Base-by-base conservation (phyloP, 164 flowering plant genomes). In the Houttuynia cordata region DNA sequence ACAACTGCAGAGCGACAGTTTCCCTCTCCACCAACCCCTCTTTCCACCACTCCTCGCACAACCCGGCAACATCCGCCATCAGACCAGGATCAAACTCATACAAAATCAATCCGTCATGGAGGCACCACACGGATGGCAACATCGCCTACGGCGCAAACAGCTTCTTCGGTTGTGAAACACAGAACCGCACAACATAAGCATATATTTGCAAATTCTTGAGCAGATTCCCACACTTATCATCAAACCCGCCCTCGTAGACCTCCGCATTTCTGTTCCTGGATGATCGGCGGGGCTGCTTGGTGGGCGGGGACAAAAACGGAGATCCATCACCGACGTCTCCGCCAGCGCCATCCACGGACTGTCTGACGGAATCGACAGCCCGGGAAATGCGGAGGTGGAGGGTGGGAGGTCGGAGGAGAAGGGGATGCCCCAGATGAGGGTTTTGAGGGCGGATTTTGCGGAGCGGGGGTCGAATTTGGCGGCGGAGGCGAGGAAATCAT, bases 21-120 rank as follows among this genome's bases (percentile, higher is more conserved):
- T 94, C 99, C 58, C 79, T 76, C 45, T 81, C 96, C 7, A 62
- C 68, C 20, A 85, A 72, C 54, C 65, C 77, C 67, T 64, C 74
- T 75, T 84, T 91, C 99, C 99, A 94, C 96, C 96, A 94, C 51
- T 76, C 76, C 70, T 88, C 96, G 65, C 99, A 94, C 63, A 91
- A 63, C 39, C 60, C 69, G 50, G 87, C 77, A 39, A 94, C 73
- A 68, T 81, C 89, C 1, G 72, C 68, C 41, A 73, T 62, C 62
- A 94, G 62, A 2, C n/a, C 70, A 52, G 78, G 56, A 59, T 85
- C 86, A 15, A 74, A 73, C 71, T 91, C 99, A 45, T 88, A 87
- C 9, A 82, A 55, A 41, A 85, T 54, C 55, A 94, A 62, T 66
- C 75, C 81, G 53, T 91, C 93, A 53, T 94, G 99, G 70, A 94